Evolutionary conservation across 83 land plant species (phyloP).

Genomic region (Thuja plicata): DNA sequence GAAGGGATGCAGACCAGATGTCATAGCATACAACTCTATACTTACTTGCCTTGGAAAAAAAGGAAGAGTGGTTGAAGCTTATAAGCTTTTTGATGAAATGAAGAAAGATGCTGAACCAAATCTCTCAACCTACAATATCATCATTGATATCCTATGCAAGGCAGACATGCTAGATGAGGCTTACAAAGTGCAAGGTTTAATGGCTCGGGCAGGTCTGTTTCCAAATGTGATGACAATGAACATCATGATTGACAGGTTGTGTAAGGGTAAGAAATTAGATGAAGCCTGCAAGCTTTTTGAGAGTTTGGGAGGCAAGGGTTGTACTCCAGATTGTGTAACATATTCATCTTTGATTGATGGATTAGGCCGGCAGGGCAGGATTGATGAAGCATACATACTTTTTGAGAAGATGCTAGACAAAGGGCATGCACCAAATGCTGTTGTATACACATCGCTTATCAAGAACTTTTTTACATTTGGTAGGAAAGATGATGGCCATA

Average conservation of each 20-base stretch:
- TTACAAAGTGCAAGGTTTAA: slow-evolving; percentile 36
- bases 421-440: slow-evolving; percentile 41
- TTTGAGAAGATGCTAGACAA: slow-evolving; percentile 65
- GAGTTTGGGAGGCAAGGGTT: slow-evolving; percentile 40
- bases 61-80: slow-evolving; percentile 55
- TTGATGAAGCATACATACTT: slow-evolving; percentile 65
- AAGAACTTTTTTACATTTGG: slow-evolving; percentile 55
- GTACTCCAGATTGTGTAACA: slow-evolving; percentile 49
- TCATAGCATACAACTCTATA: slow-evolving; percentile 61
- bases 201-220: slow-evolving; percentile 56
- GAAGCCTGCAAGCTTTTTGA: slow-evolving; percentile 62
- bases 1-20: slow-evolving; percentile 69
- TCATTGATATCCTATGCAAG: slow-evolving; percentile 68
- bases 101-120: slow-evolving; percentile 71
- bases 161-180: slow-evolving; percentile 46
- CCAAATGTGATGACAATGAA: slow-evolving; percentile 67
- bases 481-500: slow-evolving; percentile 69
- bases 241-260: slow-evolving; percentile 69
- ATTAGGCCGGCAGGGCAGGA: slow-evolving; percentile 52
- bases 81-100: slow-evolving; percentile 59
- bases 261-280: slow-evolving; percentile 48
- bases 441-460: slow-evolving; percentile 59
- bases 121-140: slow-evolving; percentile 55
- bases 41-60: slow-evolving; percentile 71
- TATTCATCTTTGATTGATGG: slow-evolving; percentile 72